These are phyloP conservation scores for Xylariaceae sp. DNA, from an alignment of 2,329 filamentous ascomycete species.

Conservation along the genomic window DNA sequence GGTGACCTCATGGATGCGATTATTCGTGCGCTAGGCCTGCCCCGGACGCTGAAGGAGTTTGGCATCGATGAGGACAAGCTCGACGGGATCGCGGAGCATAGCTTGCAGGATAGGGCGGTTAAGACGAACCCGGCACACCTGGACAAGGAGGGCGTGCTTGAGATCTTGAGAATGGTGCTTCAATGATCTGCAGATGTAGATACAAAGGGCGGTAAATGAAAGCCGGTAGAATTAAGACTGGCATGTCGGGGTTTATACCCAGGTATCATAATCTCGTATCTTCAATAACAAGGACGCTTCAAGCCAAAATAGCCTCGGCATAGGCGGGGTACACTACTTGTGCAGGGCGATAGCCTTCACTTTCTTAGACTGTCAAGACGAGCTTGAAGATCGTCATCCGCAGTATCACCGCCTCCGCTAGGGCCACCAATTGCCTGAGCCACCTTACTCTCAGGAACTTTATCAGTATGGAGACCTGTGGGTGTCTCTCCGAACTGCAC, in stretches of 20 bases:
- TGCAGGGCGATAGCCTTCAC: conserved; percentile 41
- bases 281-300: background rate
- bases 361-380: conserved; percentile 84
- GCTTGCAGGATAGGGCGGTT: conserved; percentile 57
- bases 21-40: conserved; percentile 59
- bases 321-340: background rate
- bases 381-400: conserved; percentile 94
- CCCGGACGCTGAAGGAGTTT: conserved; percentile 59
- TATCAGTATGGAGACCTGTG: conserved; percentile 76
- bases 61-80: conserved; percentile 56
- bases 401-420: conserved; percentile 63
- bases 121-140: conserved; percentile 58
- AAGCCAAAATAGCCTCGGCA: background rate
- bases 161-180: conserved; percentile 52
- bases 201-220: background rate
- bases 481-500: conserved; percentile 88
- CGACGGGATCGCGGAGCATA: conserved; percentile 54
- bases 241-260: conserved; percentile 1
- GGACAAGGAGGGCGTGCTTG: conserved; percentile 55
- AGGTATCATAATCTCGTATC: conserved; percentile 10
- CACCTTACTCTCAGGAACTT: conserved; percentile 76
- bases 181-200: conserved; percentile 21
- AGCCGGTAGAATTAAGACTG: conserved; percentile 8
- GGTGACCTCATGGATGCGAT: conserved; percentile 59
- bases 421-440: conserved; percentile 83